Evolutionary conservation across 2,329 filamentous ascomycete species (phyloP), one percentile per base, ranked within the genome.

Genomic region (Westerdykella aurantiaca): DNA sequence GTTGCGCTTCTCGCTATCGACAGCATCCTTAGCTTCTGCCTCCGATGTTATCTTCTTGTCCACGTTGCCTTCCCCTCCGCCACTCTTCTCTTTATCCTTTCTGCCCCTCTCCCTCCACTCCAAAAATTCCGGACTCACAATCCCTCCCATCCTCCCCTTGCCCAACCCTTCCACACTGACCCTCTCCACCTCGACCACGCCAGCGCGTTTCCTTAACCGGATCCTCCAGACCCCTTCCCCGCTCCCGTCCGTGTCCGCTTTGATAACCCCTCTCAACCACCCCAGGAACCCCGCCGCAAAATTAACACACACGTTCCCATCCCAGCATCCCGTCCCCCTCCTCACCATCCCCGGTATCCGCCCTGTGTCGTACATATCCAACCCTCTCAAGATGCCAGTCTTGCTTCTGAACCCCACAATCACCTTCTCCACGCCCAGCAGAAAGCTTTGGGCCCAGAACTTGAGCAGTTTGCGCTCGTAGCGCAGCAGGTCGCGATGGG

Each of bases 381-480:
- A 63, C 11, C 79, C 75, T 38, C 76, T 75, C 17, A 98, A 73
- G 42, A 87, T 78, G 6, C 93, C 91, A 43, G 83, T 61, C 44
- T 77, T 80, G 29, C 79, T 83, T 38, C 93, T 82, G 64, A 93
- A 96, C 1, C 93, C 93, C 23, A 98, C 86, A 37, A 96, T 81
- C 52, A 98, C 88, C 53, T 84, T 93, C 0, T 89, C 88, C 1
- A 97, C 90, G 34, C 91, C 91, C 2, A 98, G 82, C 2, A 98
- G 75, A 61, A 95, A 98, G 0, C 87, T 95, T 67, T 97, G 93
- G 12, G 91, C 88, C 93, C 93, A 98, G 70, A 91, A 95, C 60
- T 94, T 94, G 68, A 95, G 79, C 43, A 97, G 77, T 65, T 97
- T 97, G 39, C 86, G 80, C 68, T 96, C 87, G 63, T 91, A 95